Base-by-base conservation (phyloP, 495 filamentous ascomycete genomes). In the Hypoxylon perforatum region DNA sequence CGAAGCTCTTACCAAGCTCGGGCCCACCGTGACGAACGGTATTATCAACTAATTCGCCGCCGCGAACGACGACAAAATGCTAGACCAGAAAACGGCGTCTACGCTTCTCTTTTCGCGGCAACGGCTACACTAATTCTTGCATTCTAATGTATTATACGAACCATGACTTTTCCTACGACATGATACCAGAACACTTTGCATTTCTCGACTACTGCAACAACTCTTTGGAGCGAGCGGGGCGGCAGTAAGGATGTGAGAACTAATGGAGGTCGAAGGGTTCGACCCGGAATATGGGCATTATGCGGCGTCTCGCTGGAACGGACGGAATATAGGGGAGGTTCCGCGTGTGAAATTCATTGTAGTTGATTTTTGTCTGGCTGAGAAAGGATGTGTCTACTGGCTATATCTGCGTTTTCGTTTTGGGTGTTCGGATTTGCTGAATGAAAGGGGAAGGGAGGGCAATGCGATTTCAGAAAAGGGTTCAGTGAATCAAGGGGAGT, bases 131-230 rank as follows among this genome's bases (percentile, higher is more conserved):
- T 38, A 38, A 38, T 38, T n/a, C 15, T 38, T 46, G 53, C 33
- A 59, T 69, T 53, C 30, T 60, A 57, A 64, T 71, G 69, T 72
- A 74, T 65, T 67, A 66, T 69, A 69, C 36, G 62, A 62, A 67
- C 71, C 53, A 74, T 62, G 69, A 69, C 53, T 68, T 61, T n/a
- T 28, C 25, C 49, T 44, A 69, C 44, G 71, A 69, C 48, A 67
- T 59, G 62, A 67, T 65, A 64, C 68, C 68, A 59, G 33, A 57
- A 23, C 25, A 53, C 30, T 44, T 49, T 28, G 28, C 51, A 22
- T 38, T 38, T 58, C 47, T 54, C 46, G 28, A 45, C 42, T 33
- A 49, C 33, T 33, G 21, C 57, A 45, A 57, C 65, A 64, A 44
- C 57, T 55, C 44, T 59, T 55, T 41, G 5, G 11, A 54, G 22